Evolutionary conservation across 2,329 filamentous ascomycete species (phyloP).

Genomic region (Calonectria leucothoes): DNA sequence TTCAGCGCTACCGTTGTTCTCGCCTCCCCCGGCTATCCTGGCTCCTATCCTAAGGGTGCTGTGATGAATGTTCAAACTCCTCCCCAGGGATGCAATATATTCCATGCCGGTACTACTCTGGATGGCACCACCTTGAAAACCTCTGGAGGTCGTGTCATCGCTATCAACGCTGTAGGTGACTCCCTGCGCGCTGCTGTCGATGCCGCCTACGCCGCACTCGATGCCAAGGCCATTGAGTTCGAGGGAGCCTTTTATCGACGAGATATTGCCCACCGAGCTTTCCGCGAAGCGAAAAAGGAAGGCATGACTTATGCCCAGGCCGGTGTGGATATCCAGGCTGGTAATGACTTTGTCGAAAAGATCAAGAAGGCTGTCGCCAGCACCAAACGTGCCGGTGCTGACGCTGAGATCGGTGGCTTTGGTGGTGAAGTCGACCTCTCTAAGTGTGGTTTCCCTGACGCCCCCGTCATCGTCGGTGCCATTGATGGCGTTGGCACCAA

Average conservation of each 20-base stretch:
- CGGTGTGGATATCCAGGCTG: constrained; percentile 93
- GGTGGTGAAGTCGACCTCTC: constrained; percentile 75
- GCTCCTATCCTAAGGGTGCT: constrained; percentile 83
- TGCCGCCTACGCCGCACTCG: constrained; percentile 87
- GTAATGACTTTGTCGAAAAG: constrained; percentile 89
- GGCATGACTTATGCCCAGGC: constrained; percentile 91
- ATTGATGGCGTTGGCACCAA: constrained; percentile 77
- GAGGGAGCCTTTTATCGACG: constrained; percentile 91
- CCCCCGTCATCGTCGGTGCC: constrained; percentile 88
- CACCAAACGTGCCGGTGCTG: constrained; percentile 86
- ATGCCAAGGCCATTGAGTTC: constrained; percentile 76
- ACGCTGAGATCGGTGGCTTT: constrained; percentile 95
- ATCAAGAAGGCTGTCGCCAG: constrained; percentile 93
- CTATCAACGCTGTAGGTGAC: constrained; percentile 80
- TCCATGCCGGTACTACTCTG: constrained; percentile 90
- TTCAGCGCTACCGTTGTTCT: constrained; percentile 95
- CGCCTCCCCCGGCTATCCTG: constrained; percentile 91
- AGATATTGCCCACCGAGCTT: constrained; percentile 88
- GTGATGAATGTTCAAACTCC: constrained; percentile 62
- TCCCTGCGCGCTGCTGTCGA: constrained; percentile 85
- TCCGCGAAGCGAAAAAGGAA: constrained; percentile 60
- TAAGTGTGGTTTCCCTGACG: constrained; percentile 77
- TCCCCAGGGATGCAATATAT: constrained; percentile 72
- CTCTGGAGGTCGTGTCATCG: constrained; percentile 91
- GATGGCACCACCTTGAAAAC: constrained; percentile 75